Base-by-base conservation (phyloP, 805 yeast species). In the Brettanomyces custersianus region DNA sequence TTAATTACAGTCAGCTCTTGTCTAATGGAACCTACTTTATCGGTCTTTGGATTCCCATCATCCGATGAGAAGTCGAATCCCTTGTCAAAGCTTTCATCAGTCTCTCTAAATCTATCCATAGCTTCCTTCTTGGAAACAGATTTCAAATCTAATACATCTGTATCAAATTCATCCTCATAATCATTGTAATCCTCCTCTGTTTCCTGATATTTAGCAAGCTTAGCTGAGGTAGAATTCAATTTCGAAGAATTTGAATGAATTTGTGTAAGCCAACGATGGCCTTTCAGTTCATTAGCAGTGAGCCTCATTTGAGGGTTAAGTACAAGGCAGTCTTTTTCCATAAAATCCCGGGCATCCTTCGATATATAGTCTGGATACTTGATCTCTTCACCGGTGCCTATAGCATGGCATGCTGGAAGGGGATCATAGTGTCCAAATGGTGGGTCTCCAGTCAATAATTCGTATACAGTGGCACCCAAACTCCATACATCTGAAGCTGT, bases 401-500 rank as follows among this genome's bases (percentile, higher is more conserved):
- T 80, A 0, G 92, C 87, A 60, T 81, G 94, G 39, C 85, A 63
- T 0, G 92, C 85, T 1, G 85, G 80, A 77, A 83, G 77, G 8
- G 81, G 80, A 39, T 77, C 76, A 35, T 77, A 61, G 31, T 84
- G 77, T 42, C 80, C 79, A 49, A 85, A 86, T 0, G 96, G 96
- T 0, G 98, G 97, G 34, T 74, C 69, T 0, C 86, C 94, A 0
- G 95, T 80, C 35, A 85, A 62, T 29, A 92, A 63, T 55, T 92
- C 98, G 2, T 90, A 74, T 3, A 88, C 72, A 0, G 97, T 90
- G n/a, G 96, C 94, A 3, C 97, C 98, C 20, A 92, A 58, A 6
- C 95, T 83, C 97, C 92, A 83, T 20, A 83, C 74, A 60, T 92
- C 98, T 3, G 95, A 84, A 2, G 94, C 81, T 0, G 90, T 75